Evolutionary conservation across 2,329 filamentous ascomycete species (phyloP).

Genomic region (Curvularia hawaiiensis): DNA sequence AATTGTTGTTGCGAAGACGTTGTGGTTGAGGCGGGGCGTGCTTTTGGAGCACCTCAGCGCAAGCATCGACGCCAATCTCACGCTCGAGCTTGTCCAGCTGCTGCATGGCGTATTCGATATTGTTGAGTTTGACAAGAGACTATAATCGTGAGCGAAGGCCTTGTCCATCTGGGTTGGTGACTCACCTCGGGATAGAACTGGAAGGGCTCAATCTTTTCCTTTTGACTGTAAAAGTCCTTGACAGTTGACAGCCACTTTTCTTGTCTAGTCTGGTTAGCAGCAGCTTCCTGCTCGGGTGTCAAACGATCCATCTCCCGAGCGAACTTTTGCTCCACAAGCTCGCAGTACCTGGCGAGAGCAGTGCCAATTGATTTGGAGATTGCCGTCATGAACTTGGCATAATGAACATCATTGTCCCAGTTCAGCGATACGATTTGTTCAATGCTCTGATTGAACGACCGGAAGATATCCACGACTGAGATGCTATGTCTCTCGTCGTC

Average conservation of each 20-base stretch:
- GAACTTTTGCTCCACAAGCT: slow-evolving; percentile 85
- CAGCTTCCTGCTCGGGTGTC: slow-evolving; percentile 83
- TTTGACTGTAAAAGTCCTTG: slow-evolving; percentile 89
- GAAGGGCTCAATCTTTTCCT: slow-evolving; percentile 94
- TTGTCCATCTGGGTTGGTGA: slow-evolving; percentile 4
- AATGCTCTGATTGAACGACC: slow-evolving; percentile 88
- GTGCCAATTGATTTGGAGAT: slow-evolving; percentile 82
- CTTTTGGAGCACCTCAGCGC: slow-evolving; percentile 78
- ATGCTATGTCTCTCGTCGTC: slow-evolving; percentile 91
- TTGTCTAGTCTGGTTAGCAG: slow-evolving; percentile 78
- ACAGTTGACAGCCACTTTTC: slow-evolving; percentile 93
- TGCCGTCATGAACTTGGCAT: slow-evolving; percentile 96
- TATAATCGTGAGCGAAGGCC: slow-evolving; percentile 45
- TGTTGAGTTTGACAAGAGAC: slow-evolving; percentile 98
- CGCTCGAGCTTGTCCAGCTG: slow-evolving; percentile 90
- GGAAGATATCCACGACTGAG: slow-evolving; percentile 91
- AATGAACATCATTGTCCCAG: slow-evolving; percentile 92
- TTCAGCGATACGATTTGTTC: slow-evolving; percentile 84
- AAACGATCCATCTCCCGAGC: slow-evolving; percentile 90
- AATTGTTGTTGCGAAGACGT: slow-evolving; percentile 75
- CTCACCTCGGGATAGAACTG: slow-evolving; percentile 91
- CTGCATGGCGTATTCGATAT: slow-evolving; percentile 92
- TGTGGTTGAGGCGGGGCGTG: slow-evolving; percentile 74
- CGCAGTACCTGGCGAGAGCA: slow-evolving; percentile 88
- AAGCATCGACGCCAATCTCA: slow-evolving; percentile 88